A percentile compares a stretch with the other conserved stretches of the same genome.
These are phyloP conservation scores for Neofusicoccum ribis DNA, from an alignment of 2,329 filamentous ascomycete species.

Conservation along the genomic window DNA sequence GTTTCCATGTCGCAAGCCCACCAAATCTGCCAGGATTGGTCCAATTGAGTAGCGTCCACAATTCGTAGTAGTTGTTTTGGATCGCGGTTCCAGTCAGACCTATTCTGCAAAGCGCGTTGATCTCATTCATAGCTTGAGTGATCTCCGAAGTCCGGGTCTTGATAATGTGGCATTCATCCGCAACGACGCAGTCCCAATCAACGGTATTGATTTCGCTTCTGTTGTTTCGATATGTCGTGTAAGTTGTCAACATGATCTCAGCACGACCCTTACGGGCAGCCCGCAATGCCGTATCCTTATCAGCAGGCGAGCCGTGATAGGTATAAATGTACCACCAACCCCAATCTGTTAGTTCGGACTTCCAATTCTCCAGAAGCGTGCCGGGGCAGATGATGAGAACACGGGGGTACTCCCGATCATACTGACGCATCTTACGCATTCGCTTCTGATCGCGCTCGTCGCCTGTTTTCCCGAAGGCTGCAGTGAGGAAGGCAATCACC, in stretches of 20 bases:
- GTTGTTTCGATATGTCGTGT: slow-evolving; percentile 80
- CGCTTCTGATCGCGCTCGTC: slow-evolving; percentile 82
- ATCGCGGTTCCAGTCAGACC: slow-evolving; percentile 94
- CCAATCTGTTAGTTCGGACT: slow-evolving; percentile 81
- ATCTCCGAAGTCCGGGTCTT: slow-evolving; percentile 78
- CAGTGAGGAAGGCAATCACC: slow-evolving; percentile 87
- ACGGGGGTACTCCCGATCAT: slow-evolving; percentile 64
- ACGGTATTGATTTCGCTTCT: slow-evolving; percentile 78
- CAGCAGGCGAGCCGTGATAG: slow-evolving; percentile 68
- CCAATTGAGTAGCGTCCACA: slow-evolving; percentile 97
- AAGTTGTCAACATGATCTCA: slow-evolving; percentile 94
- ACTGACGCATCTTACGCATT: slow-evolving; percentile 79
- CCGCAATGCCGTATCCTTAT: slow-evolving; percentile 68
- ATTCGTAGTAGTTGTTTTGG: slow-evolving; percentile 95
- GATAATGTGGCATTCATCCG: slow-evolving; percentile 88
- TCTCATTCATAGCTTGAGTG: slow-evolving; percentile 81
- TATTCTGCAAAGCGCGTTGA: slow-evolving; percentile 90
- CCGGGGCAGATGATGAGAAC: slow-evolving; percentile 87
- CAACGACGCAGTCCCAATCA: slow-evolving; percentile 90
- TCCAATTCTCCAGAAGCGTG: slow-evolving; percentile 88
- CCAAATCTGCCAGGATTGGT: slow-evolving; percentile 78
- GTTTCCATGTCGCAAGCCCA: slow-evolving; percentile 72
- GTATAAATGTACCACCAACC: slow-evolving; percentile 91
- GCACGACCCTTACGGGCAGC: slow-evolving; percentile 73
- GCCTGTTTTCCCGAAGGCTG: slow-evolving; percentile 90